Evolutionary conservation across 1,284 basidiomycete species (phyloP).

Genomic region (Kwoniella shivajii): DNA sequence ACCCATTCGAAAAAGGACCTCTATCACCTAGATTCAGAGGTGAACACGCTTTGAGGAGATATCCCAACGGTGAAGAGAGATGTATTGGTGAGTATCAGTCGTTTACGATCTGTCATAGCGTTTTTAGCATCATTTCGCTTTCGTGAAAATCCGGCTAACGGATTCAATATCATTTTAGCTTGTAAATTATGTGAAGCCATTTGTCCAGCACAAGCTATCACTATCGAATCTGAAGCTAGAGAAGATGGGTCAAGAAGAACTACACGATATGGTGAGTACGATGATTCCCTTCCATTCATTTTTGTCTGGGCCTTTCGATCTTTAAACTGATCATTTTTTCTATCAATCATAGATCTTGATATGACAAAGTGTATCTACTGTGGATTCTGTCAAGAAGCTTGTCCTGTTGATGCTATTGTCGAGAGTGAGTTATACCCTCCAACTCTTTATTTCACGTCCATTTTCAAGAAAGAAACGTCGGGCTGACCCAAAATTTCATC

Average conservation of each 20-base stretch:
- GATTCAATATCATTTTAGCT: too few relatives aligned
- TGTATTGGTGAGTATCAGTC: constrained; percentile 77
- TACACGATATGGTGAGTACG: constrained; percentile 79
- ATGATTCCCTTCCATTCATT: too few relatives aligned
- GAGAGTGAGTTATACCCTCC: constrained; percentile 96
- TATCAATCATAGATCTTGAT: constrained; percentile 75
- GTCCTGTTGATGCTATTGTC: constrained; percentile 98
- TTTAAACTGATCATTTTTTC: background rate
- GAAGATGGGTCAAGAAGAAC: constrained; percentile 94
- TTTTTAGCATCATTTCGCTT: too few relatives aligned
- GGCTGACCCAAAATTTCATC: too few relatives aligned
- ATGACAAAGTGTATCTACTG: constrained; percentile 95
- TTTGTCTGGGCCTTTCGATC: too few relatives aligned
- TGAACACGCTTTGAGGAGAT: constrained; percentile 96
- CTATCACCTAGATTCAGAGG: constrained; percentile 97
- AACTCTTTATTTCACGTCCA: too few relatives aligned
- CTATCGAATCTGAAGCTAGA: constrained; percentile 96
- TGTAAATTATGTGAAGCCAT: constrained; percentile 99
- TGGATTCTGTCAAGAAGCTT: constrained; percentile 98
- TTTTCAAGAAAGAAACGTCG: too few relatives aligned
- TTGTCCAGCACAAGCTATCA: constrained; percentile 98
- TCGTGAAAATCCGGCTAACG: too few relatives aligned
- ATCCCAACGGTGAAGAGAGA: constrained; percentile 97
- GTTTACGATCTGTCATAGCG: too few relatives aligned
- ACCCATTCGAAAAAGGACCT: constrained; percentile 91